Conservation (phyloP, 768 basidiomycete genomes). For the Pseudohyphozyma bogoriensis region DNA sequence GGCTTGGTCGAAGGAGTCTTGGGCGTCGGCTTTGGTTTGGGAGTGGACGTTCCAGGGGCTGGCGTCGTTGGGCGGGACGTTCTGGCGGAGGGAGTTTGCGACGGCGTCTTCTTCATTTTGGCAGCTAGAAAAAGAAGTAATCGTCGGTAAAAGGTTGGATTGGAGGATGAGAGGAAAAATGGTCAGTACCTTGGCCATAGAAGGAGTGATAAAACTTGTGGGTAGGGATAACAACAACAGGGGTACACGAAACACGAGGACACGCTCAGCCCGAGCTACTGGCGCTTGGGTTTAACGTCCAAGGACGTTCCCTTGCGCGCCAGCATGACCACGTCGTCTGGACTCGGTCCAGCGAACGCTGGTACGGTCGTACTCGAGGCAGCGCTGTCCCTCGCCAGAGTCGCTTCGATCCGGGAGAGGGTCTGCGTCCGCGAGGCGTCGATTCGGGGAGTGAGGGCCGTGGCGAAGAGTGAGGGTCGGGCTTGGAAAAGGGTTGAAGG, state of each 20-base stretch:
- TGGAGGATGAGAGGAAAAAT: neutral
- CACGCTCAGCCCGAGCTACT: neutral
- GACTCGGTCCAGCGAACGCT: slow-evolving; percentile 71
- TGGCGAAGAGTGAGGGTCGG: neutral
- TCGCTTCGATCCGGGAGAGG: slow-evolving; percentile 30
- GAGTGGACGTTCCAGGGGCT: neutral
- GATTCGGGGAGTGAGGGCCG: slow-evolving; percentile 24
- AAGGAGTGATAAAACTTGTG: too few species aligned
- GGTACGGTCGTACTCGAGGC: slow-evolving; percentile 40
- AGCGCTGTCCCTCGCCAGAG: slow-evolving; percentile 34
- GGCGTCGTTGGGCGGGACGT: neutral
- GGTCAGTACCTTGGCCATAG: slow-evolving; percentile 6
- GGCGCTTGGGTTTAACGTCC: slow-evolving; percentile 17
- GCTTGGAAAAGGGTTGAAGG: neutral
- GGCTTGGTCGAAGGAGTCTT: slow-evolving; percentile 4
- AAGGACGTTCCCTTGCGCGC: slow-evolving; percentile 60
- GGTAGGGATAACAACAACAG: too few species aligned
- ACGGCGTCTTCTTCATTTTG: slow-evolving; percentile 5
- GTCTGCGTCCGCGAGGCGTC: neutral
- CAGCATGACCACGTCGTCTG: slow-evolving; percentile 76
- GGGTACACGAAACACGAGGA: too few species aligned
- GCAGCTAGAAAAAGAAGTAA: neutral
- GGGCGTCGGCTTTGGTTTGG: neutral
- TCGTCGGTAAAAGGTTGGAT: neutral
- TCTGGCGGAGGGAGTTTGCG: neutral